Conservation (phyloP, 768 basidiomycete genomes). For the Dentipellis sp. region DNA sequence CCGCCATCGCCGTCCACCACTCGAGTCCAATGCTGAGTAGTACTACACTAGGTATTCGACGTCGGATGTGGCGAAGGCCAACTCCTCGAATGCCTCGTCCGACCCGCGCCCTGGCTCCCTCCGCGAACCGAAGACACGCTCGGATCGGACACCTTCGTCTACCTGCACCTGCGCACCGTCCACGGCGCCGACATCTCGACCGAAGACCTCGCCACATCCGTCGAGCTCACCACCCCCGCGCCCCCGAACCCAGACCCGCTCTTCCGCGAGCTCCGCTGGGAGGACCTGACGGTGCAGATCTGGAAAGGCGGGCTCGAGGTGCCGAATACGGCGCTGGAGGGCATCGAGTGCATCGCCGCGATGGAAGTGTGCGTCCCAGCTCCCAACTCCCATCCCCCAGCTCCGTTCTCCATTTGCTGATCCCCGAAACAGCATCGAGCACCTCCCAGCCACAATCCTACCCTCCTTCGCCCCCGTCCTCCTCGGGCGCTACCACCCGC, state of each 20-base stretch:
- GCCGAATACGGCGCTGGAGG: slow-evolving; percentile 57
- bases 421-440: slow-evolving; percentile 58
- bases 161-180: slow-evolving; percentile 48
- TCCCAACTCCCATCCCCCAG: background rate
- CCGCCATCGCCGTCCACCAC: background rate
- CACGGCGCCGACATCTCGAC: slow-evolving; percentile 61
- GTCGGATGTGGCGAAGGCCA: slow-evolving; percentile 81
- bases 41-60: slow-evolving; percentile 53
- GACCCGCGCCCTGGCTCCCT: slow-evolving; percentile 52
- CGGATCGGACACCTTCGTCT: slow-evolving; percentile 20
- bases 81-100: slow-evolving; percentile 58
- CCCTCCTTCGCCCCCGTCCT: slow-evolving; percentile 58
- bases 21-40: background rate
- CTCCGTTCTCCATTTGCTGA: slow-evolving; percentile 1
- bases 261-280: slow-evolving; percentile 44
- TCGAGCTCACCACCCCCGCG: slow-evolving; percentile 36
- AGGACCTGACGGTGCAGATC: slow-evolving; percentile 50
- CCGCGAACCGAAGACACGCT: background rate
- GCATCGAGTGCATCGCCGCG: slow-evolving; percentile 62
- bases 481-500: slow-evolving; percentile 72
- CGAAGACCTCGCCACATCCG: slow-evolving; percentile 45
- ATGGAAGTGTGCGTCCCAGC: slow-evolving; percentile 70
- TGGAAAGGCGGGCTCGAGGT: slow-evolving; percentile 71
- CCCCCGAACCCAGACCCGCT: slow-evolving; percentile 4
- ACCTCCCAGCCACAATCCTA: slow-evolving; percentile 52